Evolutionary conservation across 345 rosid species (phyloP).

Genomic region (Clausena lansium): DNA sequence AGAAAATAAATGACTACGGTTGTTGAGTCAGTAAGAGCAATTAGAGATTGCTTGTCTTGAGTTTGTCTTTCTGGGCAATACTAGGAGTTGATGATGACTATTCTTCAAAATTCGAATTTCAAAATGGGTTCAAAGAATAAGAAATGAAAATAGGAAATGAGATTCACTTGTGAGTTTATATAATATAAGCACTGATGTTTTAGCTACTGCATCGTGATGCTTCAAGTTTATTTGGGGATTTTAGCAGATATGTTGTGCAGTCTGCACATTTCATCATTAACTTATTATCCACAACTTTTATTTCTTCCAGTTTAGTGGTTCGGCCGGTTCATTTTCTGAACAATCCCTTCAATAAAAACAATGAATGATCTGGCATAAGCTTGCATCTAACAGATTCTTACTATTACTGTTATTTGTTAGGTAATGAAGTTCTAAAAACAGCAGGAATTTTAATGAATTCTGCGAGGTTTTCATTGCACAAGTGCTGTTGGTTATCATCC

Average conservation of each 20-base stretch:
- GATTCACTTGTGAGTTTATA: neutral
- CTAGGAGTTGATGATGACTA: neutral
- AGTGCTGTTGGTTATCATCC: constrained; percentile 26
- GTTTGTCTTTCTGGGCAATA: neutral
- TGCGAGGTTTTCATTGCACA: constrained; percentile 8
- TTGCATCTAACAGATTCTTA: neutral
- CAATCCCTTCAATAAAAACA: neutral
- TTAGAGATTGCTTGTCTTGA: neutral
- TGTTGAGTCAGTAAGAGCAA: neutral
- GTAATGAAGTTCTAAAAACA: neutral
- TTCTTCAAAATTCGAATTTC: too few species aligned
- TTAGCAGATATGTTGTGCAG: neutral
- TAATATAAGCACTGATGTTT: neutral
- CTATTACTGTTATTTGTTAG: neutral
- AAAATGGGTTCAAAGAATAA: too few species aligned
- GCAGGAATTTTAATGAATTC: constrained; percentile 12
- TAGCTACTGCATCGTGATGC: neutral
- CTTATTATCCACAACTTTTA: neutral
- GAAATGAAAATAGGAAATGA: neutral
- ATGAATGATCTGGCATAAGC: neutral
- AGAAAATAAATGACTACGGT: neutral
- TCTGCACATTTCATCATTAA: neutral
- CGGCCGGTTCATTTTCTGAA: neutral
- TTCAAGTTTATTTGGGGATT: neutral
- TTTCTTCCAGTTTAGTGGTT: neutral